These are phyloP conservation scores for Hydnomerulius pinastri DNA, from an alignment of 768 basidiomycete genomes.

Conservation along the genomic window DNA sequence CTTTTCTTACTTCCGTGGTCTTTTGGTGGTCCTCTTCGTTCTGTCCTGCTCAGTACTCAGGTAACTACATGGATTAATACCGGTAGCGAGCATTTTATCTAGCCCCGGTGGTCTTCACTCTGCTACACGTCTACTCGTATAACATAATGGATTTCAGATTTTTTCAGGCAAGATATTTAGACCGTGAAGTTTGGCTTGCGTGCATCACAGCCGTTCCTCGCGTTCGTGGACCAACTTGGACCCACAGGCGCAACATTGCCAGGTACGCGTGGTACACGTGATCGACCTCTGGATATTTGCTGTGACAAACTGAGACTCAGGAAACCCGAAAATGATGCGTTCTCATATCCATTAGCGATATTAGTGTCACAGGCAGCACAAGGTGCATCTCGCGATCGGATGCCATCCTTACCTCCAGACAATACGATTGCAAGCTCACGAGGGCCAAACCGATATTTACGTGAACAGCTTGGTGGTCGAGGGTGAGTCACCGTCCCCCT, in stretches of 20 bases:
- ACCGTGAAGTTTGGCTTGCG: no score
- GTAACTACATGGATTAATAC: constrained; percentile 11
- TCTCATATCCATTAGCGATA: no score
- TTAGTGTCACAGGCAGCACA: no score
- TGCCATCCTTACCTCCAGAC: background rate
- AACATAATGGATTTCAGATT: constrained; percentile 22
- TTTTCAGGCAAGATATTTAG: no score
- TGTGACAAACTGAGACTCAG: background rate
- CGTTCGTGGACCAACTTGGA: background rate
- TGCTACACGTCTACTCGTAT: constrained; percentile 19
- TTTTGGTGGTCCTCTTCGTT: constrained; percentile 14
- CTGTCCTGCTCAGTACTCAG: constrained; percentile 19
- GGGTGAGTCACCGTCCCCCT: no score
- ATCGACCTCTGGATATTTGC: background rate
- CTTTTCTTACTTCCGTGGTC: constrained; percentile 12
- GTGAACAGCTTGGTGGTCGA: no score
- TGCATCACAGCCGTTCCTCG: background rate
- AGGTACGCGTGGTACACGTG: no score
- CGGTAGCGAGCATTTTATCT: constrained; percentile 19
- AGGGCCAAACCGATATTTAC: no score
- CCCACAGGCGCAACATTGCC: no score
- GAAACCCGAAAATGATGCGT: background rate
- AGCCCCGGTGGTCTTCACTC: constrained; percentile 7
- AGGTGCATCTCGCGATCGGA: background rate
- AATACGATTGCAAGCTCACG: no score